phyloP scores from a whole-genome alignment of 2,329 filamentous ascomycete genomes.

The Neopestalotiopsis sp. region DNA sequence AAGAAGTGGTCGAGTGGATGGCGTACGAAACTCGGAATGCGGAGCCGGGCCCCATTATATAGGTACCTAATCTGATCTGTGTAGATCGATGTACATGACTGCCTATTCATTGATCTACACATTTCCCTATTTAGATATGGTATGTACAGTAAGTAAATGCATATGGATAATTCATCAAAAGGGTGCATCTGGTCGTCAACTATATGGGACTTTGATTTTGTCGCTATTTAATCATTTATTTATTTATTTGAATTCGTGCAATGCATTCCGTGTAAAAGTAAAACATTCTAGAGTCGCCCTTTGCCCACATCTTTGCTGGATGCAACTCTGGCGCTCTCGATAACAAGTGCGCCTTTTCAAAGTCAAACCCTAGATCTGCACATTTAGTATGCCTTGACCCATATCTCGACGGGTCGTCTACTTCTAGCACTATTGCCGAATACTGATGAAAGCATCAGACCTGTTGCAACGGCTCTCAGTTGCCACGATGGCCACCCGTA shows the following conservation, averaged over 20 bases:
- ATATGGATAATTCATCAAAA: not conserved
- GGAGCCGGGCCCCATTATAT: not conserved
- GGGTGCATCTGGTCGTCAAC: not conserved
- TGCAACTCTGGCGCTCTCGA: not conserved
- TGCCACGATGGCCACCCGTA: constrained; percentile 56
- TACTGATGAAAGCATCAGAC: not conserved
- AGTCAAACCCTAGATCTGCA: not conserved
- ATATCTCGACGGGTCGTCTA: not conserved
- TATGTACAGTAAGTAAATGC: too few relatives aligned
- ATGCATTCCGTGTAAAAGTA: not conserved
- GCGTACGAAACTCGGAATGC: not conserved
- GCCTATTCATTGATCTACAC: too few relatives aligned
- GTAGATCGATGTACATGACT: too few relatives aligned
- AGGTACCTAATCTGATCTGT: too few relatives aligned
- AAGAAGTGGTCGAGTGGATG: not conserved
- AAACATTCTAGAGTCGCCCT: constrained; percentile 2
- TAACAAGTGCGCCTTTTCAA: not conserved
- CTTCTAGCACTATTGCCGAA: not conserved
- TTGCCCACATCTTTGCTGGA: not conserved
- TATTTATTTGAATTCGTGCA: not conserved
- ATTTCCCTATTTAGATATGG: too few relatives aligned
- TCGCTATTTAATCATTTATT: not conserved
- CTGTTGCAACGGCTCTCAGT: constrained; percentile 21
- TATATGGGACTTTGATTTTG: not conserved
- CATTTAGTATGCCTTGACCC: not conserved